Evolutionary conservation across 331 rosid genomes (phyloP), one percentile per base, ranked within the genome.

Genomic region (Malus hybrid): DNA sequence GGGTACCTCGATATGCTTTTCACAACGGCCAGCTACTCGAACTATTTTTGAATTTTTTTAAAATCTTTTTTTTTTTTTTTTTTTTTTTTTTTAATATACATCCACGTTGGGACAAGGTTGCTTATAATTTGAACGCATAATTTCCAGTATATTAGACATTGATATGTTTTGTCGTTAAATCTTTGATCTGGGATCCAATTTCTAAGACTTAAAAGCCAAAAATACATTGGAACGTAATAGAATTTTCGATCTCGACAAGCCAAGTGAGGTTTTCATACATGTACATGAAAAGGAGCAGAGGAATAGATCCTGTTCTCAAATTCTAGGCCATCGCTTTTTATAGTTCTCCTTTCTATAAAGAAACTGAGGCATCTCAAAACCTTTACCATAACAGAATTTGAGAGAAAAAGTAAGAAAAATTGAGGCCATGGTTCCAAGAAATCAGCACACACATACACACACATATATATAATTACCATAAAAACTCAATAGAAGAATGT

Each of bases 321-420:
- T 72, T 76, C 78, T 65, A 71, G 75, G 75, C 78, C 80, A 65
- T 70, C 69, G 76, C 69, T 83, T 88, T 75, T 60, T 65, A 71
- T 52, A 10, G 46, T 10, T 39, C 12, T 39, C n/a, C 72, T 80
- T 82, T 80, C 67, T 59, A 68, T 70, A 63, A 81, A 73, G 81
- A 31, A 29, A 52, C 52, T 80, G 80, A 86, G 88, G 86, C 71
- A 83, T 85, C 85, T 80, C 46, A 39, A 70, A 62, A 14, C 72
- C 62, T 31, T 31, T 46, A 28, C 29, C 16, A 60, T 22, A n/a
- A 52, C 61, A 72, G 20, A 69, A 76, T 44, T 61, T 48, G 63
- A 46, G 50, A 39, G 12, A 83, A 72, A 69, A 60, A 67, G 69
- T 63, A 52, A 63, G 12, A 66, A 72, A 73, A 79, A 9, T 67